Evolutionary conservation across 116 monocot species (phyloP).

Genomic region (Phalaenopsis hybrid): DNA sequence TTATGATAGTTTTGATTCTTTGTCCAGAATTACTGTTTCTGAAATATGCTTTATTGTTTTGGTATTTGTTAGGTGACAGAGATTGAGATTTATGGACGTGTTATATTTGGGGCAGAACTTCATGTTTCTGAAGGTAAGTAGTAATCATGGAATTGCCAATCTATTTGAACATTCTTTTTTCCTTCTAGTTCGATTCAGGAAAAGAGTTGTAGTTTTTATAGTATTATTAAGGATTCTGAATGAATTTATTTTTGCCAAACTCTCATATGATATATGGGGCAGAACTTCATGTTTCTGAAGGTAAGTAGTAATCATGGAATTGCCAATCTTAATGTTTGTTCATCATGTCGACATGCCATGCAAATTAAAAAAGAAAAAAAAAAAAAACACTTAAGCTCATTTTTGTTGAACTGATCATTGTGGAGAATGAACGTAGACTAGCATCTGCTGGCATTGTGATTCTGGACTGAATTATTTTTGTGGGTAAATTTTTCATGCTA

Average conservation of each 20-base stretch:
- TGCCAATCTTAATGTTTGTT: too few relatives aligned
- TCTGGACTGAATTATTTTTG: too few relatives aligned
- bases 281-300: too few relatives aligned
- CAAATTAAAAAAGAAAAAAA: too few relatives aligned
- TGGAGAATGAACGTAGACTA: too few relatives aligned
- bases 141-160: background rate
- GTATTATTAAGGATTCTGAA: background rate
- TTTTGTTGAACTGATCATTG: too few relatives aligned
- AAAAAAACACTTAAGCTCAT: too few relatives aligned
- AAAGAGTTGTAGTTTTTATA: background rate
- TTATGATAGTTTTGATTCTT: background rate
- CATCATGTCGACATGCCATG: too few relatives aligned
- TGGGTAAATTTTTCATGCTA: too few relatives aligned
- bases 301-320: too few relatives aligned
- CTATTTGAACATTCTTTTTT: background rate
- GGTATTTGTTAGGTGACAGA: background rate
- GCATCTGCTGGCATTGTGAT: too few relatives aligned
- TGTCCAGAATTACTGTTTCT: background rate
- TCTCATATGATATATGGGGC: background rate
- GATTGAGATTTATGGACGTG: slow-evolving; percentile 9
- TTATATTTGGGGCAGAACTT: slow-evolving; percentile 21
- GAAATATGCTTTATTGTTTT: background rate
- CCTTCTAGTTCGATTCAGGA: background rate
- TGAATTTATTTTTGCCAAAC: background rate
- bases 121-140: slow-evolving; percentile 37